Evolutionary conservation across 2,329 filamentous ascomycete genomes (phyloP).

Genomic region (Periconia sp.): DNA sequence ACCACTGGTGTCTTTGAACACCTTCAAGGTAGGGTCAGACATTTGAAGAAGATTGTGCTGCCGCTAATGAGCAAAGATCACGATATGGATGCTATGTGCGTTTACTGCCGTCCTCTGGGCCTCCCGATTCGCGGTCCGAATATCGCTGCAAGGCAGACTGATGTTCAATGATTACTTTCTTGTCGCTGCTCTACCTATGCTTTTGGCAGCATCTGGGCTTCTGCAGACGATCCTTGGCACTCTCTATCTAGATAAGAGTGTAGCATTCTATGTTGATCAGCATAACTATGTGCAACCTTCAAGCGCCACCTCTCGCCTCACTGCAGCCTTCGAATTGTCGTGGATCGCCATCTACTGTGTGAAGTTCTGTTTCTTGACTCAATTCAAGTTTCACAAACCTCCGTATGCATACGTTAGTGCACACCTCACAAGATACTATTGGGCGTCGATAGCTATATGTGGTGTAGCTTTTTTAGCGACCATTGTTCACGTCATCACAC

Average conservation of each 20-base stretch:
- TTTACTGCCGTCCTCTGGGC: conserved; percentile 13
- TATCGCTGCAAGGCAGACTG: conserved; percentile 18
- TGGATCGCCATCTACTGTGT: conserved; percentile 25
- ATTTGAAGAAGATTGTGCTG: background rate
- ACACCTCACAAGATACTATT: conserved; percentile 21
- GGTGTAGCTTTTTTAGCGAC: conserved; percentile 15
- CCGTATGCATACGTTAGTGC: conserved; percentile 23
- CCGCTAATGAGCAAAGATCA: no score
- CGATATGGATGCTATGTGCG: conserved; percentile 10
- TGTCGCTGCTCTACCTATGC: conserved; percentile 12
- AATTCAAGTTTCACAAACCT: conserved; percentile 27
- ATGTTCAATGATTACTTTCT: conserved; percentile 27
- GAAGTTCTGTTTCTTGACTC: conserved; percentile 24
- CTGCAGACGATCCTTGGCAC: conserved; percentile 12
- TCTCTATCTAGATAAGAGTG: conserved; percentile 10
- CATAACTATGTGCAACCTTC: background rate
- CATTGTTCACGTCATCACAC: conserved; percentile 18
- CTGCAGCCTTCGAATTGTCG: conserved; percentile 21
- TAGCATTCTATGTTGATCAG: background rate
- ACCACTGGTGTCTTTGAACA: background rate
- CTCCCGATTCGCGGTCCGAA: conserved; percentile 19
- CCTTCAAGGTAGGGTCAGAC: background rate
- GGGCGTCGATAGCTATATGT: conserved; percentile 13
- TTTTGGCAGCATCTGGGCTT: conserved; percentile 16
- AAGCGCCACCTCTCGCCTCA: conserved; percentile 9